Percentiles rank a stretch among this genome's conserved stretches.
These are phyloP conservation scores for Oryza nivara DNA, from an alignment of 176 grass and related monocot species.

Conservation along the genomic window DNA sequence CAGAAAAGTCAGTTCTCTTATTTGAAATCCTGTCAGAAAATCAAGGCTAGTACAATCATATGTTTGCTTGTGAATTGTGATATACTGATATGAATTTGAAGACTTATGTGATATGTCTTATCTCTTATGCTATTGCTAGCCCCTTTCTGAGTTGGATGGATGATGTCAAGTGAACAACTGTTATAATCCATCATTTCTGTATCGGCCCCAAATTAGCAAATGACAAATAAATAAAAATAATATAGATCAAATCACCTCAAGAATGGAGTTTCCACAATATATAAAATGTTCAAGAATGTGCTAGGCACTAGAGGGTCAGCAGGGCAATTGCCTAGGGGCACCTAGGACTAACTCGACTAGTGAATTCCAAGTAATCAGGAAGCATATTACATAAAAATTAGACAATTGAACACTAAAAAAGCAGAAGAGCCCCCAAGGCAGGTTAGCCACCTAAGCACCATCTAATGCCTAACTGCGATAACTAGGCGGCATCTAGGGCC, in stretches of 20 bases:
- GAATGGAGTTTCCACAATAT: neutral
- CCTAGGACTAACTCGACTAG: too few species aligned
- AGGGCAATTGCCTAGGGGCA: too few species aligned
- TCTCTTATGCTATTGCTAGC: neutral
- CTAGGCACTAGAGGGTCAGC: too few species aligned
- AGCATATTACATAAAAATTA: too few species aligned
- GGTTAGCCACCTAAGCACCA: too few species aligned
- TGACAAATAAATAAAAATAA: neutral
- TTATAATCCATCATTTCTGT: neutral
- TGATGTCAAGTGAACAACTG: conserved; percentile 25
- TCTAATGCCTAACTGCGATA: too few species aligned
- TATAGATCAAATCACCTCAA: conserved; percentile 23
- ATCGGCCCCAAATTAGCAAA: neutral
- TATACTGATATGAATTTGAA: neutral
- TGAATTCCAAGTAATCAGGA: too few species aligned
- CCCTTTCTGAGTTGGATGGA: conserved; percentile 2
- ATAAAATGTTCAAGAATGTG: neutral
- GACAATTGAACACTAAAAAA: neutral
- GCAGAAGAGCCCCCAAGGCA: neutral
- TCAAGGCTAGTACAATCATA: neutral
- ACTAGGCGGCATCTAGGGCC: too few species aligned
- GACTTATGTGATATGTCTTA: neutral
- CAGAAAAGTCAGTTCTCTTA: neutral
- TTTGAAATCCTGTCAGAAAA: neutral
- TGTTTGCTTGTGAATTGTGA: neutral